These are phyloP conservation scores for Sordariomycetes sp. DNA, from an alignment of 2,329 filamentous ascomycete genomes.

Conservation along the genomic window DNA sequence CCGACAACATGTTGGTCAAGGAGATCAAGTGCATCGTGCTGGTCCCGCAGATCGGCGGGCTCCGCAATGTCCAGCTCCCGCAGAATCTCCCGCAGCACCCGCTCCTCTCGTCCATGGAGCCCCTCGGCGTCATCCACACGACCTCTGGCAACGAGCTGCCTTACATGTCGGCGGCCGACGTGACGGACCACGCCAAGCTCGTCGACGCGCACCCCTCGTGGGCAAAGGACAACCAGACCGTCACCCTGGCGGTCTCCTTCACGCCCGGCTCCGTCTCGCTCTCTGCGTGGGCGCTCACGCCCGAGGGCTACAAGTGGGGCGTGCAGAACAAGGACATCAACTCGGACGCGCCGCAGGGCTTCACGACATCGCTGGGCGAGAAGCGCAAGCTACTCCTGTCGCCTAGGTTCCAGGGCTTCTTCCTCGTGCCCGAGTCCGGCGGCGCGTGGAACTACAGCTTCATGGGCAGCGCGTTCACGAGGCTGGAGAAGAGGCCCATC, in stretches of 20 bases:
- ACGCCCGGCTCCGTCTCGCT: constrained; percentile 93
- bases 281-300: constrained; percentile 84
- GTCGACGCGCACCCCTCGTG: constrained; percentile 60
- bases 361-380: constrained; percentile 82
- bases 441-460: constrained; percentile 96
- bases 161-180: constrained; percentile 92
- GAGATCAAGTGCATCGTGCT: constrained; percentile 95
- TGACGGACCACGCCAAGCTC: constrained; percentile 83
- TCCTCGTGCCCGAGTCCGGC: constrained; percentile 81
- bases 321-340: constrained; percentile 87
- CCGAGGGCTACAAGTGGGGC: constrained; percentile 91
- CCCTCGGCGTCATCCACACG: constrained; percentile 90
- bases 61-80: constrained; percentile 82
- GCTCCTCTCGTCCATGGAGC: constrained; percentile 74
- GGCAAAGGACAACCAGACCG: constrained; percentile 79
- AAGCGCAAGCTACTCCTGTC: constrained; percentile 90
- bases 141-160: constrained; percentile 87
- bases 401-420: constrained; percentile 89
- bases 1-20: constrained; percentile 93
- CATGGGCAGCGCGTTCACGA: constrained; percentile 80
- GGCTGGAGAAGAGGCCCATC: constrained; percentile 79
- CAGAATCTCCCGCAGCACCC: constrained; percentile 87
- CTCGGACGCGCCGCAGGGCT: constrained; percentile 88
- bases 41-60: constrained; percentile 90
- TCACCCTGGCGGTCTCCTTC: constrained; percentile 92